A percentile compares a stretch with the other conserved stretches of the same genome.
Evolutionary conservation across 495 filamentous ascomycete species (phyloP).

Genomic region (Tetracladium marchalianum): DNA sequence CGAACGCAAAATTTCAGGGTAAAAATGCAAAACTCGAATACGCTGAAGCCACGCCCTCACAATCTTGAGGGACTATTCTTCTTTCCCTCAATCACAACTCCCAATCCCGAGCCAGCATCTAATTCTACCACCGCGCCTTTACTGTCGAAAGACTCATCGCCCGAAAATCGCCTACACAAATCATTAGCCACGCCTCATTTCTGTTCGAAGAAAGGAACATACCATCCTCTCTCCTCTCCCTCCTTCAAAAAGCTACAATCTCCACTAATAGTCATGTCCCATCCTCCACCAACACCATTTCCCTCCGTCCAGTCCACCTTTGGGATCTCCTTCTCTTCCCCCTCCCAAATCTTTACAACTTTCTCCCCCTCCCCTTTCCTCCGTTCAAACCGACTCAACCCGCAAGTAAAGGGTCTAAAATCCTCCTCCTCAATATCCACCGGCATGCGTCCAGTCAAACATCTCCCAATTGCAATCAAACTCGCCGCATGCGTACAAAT

Average conservation of each 20-base stretch:
- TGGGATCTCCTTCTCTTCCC: slow-evolving; percentile 30
- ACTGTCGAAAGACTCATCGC: slow-evolving; percentile 60
- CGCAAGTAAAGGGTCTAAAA: slow-evolving; percentile 80
- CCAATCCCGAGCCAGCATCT: slow-evolving; percentile 25
- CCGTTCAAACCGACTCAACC: slow-evolving; percentile 48
- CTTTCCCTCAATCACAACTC: slow-evolving; percentile 24
- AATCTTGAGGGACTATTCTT: slow-evolving; percentile 5
- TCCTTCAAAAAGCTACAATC: slow-evolving; percentile 69
- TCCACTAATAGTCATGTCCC: slow-evolving; percentile 69
- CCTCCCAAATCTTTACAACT: slow-evolving; percentile 21
- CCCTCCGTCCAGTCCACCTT: slow-evolving; percentile 46
- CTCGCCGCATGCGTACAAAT: slow-evolving; percentile 88
- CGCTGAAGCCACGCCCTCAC: neutral
- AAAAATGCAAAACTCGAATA: neutral
- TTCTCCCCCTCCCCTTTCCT: slow-evolving; percentile 18
- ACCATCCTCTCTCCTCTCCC: slow-evolving; percentile 89
- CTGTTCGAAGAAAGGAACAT: slow-evolving; percentile 28
- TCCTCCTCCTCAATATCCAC: slow-evolving; percentile 59
- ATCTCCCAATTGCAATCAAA: slow-evolving; percentile 75
- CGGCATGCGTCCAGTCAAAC: slow-evolving; percentile 68
- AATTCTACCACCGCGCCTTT: slow-evolving; percentile 5
- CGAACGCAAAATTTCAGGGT: neutral
- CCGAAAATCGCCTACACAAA: slow-evolving; percentile 56
- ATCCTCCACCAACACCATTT: slow-evolving; percentile 67
- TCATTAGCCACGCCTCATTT: slow-evolving; percentile 6